A percentile compares a stretch with the other conserved stretches of the same genome.
Conservation (phyloP, 352 stramenopile genomes). For the Globisporangium yorkense region DNA sequence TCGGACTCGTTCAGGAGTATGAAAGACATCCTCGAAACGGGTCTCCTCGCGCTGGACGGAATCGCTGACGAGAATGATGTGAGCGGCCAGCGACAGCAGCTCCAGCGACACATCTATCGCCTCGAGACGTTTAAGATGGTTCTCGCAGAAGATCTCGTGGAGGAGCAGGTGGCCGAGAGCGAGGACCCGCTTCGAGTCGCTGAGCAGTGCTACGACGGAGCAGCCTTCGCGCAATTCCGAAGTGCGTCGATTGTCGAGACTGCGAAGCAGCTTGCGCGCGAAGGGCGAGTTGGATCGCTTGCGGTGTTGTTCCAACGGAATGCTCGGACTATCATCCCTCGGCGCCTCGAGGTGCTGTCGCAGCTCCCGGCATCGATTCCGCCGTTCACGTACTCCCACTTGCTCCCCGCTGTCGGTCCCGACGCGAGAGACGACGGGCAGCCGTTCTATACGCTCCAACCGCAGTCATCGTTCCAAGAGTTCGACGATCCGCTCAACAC, state of each 20-base stretch:
- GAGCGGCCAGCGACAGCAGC: conserved; percentile 9
- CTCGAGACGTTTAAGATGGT: conserved; percentile 41
- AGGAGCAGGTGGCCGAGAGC: conserved; percentile 20
- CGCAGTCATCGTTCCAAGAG: conserved; percentile 3
- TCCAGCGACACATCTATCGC: conserved; percentile 35
- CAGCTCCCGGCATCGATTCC: conserved; percentile 29
- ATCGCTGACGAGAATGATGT: conserved; percentile 5
- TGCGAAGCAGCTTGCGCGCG: conserved; percentile 38
- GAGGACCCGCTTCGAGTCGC: conserved; percentile 16
- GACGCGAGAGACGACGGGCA: conserved; percentile 16
- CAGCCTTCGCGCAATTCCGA: conserved; percentile 24
- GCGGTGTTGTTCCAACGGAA: conserved; percentile 42
- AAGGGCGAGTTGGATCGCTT: conserved; percentile 40
- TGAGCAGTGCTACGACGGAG: conserved; percentile 39
- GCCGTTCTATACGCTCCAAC: conserved; percentile 39
- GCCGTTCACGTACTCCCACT: conserved; percentile 31
- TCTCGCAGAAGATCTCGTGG: conserved; percentile 33
- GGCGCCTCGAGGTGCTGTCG: conserved; percentile 42
- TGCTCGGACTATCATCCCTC: conserved; percentile 42
- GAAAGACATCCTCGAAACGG: conserved; percentile 52
- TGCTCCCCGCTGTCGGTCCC: conserved; percentile 39
- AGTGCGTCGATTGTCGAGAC: conserved; percentile 26
- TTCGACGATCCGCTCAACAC: conserved; percentile 1
- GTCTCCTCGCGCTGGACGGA: conserved; percentile 20
- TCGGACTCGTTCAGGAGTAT: conserved; percentile 42